These are phyloP conservation scores for Salvia hispanica DNA, from an alignment of 257 asterid genomes.

Conservation along the genomic window DNA sequence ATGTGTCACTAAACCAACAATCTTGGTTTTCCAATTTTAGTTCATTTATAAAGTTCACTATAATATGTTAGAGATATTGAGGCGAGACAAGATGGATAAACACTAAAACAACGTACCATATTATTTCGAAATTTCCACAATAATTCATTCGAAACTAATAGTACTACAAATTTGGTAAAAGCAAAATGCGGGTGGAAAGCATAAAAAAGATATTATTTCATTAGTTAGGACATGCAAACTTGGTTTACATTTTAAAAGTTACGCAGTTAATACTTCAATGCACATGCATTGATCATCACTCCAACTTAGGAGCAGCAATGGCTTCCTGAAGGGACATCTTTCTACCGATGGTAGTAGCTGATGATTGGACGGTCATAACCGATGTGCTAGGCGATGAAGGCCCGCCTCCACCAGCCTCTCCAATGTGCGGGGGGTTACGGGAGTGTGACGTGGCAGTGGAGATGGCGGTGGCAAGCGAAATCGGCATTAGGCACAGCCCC, in stretches of 20 bases:
- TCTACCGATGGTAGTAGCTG: slow-evolving; percentile 1
- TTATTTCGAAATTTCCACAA: not conserved
- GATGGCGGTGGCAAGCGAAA: slow-evolving; percentile 79
- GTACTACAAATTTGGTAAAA: not conserved
- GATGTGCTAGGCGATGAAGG: slow-evolving; percentile 69
- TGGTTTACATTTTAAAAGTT: slow-evolving; percentile 24
- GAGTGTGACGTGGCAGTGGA: slow-evolving; percentile 72
- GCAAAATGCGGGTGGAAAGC: not conserved
- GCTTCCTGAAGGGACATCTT: slow-evolving; percentile 17
- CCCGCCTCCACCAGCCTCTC: slow-evolving; percentile 43
- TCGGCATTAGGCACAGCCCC: slow-evolving; percentile 94
- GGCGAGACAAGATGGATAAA: no score
- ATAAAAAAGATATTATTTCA: not conserved
- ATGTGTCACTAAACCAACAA: no score
- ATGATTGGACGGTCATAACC: slow-evolving; percentile 47
- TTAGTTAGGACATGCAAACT: not conserved
- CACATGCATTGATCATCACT: not conserved
- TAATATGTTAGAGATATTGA: no score
- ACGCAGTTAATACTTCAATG: not conserved
- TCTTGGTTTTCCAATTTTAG: no score
- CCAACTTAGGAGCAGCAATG: slow-evolving; percentile 17
- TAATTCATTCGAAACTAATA: not conserved
- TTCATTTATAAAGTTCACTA: no score
- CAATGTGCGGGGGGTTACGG: slow-evolving; percentile 39
- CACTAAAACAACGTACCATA: not conserved